Conservation (phyloP, 2,329 filamentous ascomycete genomes). For the Aureobasidium pullulans region DNA sequence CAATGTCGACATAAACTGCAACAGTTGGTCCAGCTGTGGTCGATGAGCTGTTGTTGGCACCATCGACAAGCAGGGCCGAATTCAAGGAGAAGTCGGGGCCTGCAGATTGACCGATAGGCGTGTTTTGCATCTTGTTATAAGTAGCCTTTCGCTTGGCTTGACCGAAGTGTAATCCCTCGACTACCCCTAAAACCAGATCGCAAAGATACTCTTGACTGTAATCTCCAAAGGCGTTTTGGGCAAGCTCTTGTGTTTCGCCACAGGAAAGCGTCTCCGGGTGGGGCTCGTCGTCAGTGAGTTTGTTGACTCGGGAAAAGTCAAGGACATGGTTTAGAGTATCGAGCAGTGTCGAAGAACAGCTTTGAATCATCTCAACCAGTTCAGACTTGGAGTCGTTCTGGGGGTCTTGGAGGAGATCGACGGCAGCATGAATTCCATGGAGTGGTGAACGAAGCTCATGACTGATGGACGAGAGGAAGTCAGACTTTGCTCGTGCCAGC, state of each 20-base stretch:
- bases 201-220: neutral
- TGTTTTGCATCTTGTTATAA: neutral
- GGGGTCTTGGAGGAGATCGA: conserved; percentile 38
- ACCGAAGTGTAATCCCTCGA: conserved; percentile 3
- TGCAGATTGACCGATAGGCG: neutral
- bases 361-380: conserved; percentile 38
- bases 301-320: conserved; percentile 17
- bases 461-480: conserved; percentile 34
- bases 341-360: conserved; percentile 38
- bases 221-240: neutral
- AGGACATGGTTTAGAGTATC: conserved; percentile 29
- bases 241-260: neutral
- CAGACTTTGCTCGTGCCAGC: conserved; percentile 30
- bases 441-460: conserved; percentile 30
- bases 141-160: neutral
- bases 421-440: conserved; percentile 22
- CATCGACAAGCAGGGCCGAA: too few relatives aligned
- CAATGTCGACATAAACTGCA: neutral
- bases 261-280: neutral
- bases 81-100: neutral
- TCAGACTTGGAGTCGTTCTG: conserved; percentile 28
- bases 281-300: conserved; percentile 1
- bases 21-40: too few relatives aligned
- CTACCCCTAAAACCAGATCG: neutral
- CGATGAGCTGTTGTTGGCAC: neutral